These are phyloP conservation scores for Phytophthora chlamydospora DNA, from an alignment of 352 stramenopile species.

Conservation along the genomic window DNA sequence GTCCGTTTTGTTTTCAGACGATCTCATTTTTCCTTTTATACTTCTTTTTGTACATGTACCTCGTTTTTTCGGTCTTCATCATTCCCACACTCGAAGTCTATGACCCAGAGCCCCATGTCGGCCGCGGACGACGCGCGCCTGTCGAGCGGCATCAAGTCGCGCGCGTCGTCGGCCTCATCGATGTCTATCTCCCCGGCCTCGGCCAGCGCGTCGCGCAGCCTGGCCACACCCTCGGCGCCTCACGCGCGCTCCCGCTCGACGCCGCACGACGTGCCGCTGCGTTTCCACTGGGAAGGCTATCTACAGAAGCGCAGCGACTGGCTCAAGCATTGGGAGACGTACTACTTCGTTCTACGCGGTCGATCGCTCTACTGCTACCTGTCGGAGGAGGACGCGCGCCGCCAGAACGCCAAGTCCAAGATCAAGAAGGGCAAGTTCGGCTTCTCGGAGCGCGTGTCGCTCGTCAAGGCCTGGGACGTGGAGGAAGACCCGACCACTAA, in stretches of 20 bases:
- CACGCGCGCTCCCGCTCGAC: slow-evolving; percentile 5
- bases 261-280: slow-evolving; percentile 50
- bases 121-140: slow-evolving; percentile 21
- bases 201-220: slow-evolving; percentile 17
- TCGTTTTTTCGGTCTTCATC: too few relatives aligned
- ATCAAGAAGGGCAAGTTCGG: slow-evolving; percentile 91
- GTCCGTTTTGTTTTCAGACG: too few relatives aligned
- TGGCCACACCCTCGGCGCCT: slow-evolving; percentile 19
- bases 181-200: slow-evolving; percentile 32
- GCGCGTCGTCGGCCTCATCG: slow-evolving; percentile 27
- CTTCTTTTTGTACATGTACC: too few relatives aligned
- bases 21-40: too few relatives aligned
- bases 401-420: slow-evolving; percentile 84
- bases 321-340: slow-evolving; percentile 91
- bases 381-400: slow-evolving; percentile 76
- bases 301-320: slow-evolving; percentile 90
- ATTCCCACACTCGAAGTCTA: slow-evolving; percentile 5
- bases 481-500: slow-evolving; percentile 38
- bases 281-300: slow-evolving; percentile 86
- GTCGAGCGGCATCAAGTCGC: slow-evolving; percentile 26
- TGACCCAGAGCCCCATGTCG: slow-evolving; percentile 35
- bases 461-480: slow-evolving; percentile 78
- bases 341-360: slow-evolving; percentile 84
- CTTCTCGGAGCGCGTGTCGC: slow-evolving; percentile 79
- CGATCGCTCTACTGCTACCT: slow-evolving; percentile 84